Evolutionary conservation across 768 basidiomycete species (phyloP).

Genomic region (Leccinum boreale): DNA sequence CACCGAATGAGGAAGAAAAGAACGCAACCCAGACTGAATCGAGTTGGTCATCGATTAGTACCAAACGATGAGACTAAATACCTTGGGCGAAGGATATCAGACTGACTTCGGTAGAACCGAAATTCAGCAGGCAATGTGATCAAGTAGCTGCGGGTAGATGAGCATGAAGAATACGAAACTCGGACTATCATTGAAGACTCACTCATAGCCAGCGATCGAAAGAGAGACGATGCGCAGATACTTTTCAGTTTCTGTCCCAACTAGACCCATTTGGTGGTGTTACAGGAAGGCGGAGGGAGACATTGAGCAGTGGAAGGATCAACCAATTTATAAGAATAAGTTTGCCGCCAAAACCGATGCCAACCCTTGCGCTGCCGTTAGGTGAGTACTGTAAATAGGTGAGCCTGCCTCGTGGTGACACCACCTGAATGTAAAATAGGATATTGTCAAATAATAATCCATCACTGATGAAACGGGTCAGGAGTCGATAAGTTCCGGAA

Average conservation of each 20-base stretch:
- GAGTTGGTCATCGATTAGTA: background rate
- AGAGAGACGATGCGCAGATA: slow-evolving; percentile 36
- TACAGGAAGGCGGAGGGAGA: background rate
- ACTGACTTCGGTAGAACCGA: slow-evolving; percentile 33
- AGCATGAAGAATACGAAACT: background rate
- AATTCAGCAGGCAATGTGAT: slow-evolving; percentile 32
- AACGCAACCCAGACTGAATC: slow-evolving; percentile 27
- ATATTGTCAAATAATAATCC: background rate
- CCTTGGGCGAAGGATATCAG: slow-evolving; percentile 26
- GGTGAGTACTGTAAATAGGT: background rate
- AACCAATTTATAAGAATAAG: slow-evolving; percentile 21
- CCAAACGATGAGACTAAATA: slow-evolving; percentile 1
- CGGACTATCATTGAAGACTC: slow-evolving; percentile 3
- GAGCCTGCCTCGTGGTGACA: background rate
- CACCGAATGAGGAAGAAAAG: slow-evolving; percentile 34
- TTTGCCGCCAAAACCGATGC: slow-evolving; percentile 1
- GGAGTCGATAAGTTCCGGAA: background rate
- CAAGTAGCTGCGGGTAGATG: slow-evolving; percentile 24
- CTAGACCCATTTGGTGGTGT: slow-evolving; percentile 9
- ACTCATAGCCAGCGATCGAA: slow-evolving; percentile 40
- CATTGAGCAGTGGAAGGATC: background rate
- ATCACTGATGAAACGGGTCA: slow-evolving; percentile 6
- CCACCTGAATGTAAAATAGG: slow-evolving; percentile 2
- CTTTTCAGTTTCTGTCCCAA: slow-evolving; percentile 24
- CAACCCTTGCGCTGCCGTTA: slow-evolving; percentile 20